Conservation (phyloP, 2,329 filamentous ascomycete species). For the Escovopsis weberi region DNA sequence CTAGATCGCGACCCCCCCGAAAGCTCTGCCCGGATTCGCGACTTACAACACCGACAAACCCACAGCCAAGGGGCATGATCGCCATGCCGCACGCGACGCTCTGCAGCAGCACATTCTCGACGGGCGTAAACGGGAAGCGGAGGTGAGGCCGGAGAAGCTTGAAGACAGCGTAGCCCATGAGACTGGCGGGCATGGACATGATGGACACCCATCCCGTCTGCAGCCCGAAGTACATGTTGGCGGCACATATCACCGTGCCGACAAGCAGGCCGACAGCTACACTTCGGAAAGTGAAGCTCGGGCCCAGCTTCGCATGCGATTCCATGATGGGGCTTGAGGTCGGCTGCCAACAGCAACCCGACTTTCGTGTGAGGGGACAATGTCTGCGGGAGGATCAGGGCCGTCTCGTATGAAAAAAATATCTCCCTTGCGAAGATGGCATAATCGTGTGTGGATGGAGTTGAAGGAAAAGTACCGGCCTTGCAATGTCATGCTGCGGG, state of each 20-base stretch:
- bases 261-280: conserved; percentile 68
- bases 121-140: conserved; percentile 70
- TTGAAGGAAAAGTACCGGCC: too few relatives aligned
- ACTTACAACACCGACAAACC: conserved; percentile 73
- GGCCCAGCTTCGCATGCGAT: conserved; percentile 22
- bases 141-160: conserved; percentile 60
- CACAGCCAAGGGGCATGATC: conserved; percentile 90
- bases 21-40: neutral
- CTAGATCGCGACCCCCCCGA: too few relatives aligned
- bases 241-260: conserved; percentile 84
- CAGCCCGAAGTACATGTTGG: conserved; percentile 97
- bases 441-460: too few relatives aligned
- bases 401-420: neutral
- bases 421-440: too few relatives aligned
- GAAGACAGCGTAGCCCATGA: conserved; percentile 93
- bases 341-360: neutral
- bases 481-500: too few relatives aligned
- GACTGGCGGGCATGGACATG: conserved; percentile 92
- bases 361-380: too few relatives aligned
- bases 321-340: conserved; percentile 7
- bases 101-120: conserved; percentile 94
- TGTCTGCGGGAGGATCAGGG: neutral
- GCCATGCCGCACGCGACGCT: conserved; percentile 91
- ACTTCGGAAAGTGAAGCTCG: conserved; percentile 75
- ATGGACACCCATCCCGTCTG: conserved; percentile 63